These are phyloP conservation scores for Salix suchowensis DNA, from an alignment of 345 rosid species.

Conservation along the genomic window DNA sequence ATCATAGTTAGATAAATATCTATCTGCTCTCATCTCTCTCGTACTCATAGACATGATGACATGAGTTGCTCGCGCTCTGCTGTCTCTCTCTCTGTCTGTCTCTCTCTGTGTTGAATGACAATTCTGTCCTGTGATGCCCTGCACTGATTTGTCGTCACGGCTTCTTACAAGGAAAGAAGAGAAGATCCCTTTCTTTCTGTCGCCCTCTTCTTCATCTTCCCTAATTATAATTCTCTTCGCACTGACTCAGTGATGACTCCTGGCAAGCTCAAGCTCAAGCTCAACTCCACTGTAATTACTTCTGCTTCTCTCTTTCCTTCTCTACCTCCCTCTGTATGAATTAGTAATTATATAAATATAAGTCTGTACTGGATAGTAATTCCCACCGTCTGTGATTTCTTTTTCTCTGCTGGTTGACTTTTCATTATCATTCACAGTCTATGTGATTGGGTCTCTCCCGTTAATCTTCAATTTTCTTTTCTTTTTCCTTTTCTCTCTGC, in stretches of 20 bases:
- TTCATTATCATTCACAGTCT: not conserved
- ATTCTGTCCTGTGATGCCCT: not conserved
- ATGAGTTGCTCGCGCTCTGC: not conserved
- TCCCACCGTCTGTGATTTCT: not conserved
- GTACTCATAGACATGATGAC: not conserved
- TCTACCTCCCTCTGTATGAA: too few species aligned
- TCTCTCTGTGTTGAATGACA: not conserved
- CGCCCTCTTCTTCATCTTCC: not conserved
- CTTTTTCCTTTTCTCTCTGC: not conserved
- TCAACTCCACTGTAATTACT: conserved; percentile 37
- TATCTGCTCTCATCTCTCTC: not conserved
- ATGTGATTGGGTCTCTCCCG: not conserved
- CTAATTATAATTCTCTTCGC: not conserved
- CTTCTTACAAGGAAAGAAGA: not conserved
- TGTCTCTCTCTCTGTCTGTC: not conserved
- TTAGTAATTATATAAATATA: not conserved
- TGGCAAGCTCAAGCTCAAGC: conserved; percentile 23
- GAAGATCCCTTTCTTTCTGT: not conserved
- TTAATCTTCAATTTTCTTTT: not conserved
- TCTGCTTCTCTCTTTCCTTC: conserved; percentile 3
- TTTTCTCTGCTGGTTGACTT: not conserved
- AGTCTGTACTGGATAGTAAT: too few species aligned
- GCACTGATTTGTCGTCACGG: not conserved
- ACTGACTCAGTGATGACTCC: conserved; percentile 42
- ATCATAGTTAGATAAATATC: too few species aligned